A percentile compares a stretch with the other conserved stretches of the same genome.
These are phyloP conservation scores for Diaporthe sp. DNA, from an alignment of 2,329 filamentous ascomycete species.

Conservation along the genomic window DNA sequence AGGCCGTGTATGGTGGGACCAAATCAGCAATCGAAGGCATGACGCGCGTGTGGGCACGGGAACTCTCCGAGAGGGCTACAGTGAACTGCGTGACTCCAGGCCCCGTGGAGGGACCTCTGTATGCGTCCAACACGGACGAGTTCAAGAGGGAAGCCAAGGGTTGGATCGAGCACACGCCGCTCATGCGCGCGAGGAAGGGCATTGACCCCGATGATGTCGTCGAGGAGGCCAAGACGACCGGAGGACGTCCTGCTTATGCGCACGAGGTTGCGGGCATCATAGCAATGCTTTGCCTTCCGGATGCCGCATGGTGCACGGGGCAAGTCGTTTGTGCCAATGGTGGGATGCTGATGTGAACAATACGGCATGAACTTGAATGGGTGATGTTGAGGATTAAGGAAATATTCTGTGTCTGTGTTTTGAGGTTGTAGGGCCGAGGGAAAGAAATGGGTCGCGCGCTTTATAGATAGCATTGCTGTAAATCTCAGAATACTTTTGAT, in stretches of 20 bases:
- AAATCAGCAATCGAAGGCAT: conserved; percentile 71
- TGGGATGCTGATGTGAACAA: conserved; percentile 67
- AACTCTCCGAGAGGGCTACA: conserved; percentile 65
- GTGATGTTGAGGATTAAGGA: neutral
- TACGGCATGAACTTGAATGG: no score
- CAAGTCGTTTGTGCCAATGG: conserved; percentile 86
- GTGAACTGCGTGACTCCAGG: conserved; percentile 71
- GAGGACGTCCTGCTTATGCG: conserved; percentile 73
- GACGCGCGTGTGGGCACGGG: conserved; percentile 70
- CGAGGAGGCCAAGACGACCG: conserved; percentile 66
- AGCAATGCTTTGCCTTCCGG: conserved; percentile 79
- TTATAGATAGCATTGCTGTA: neutral
- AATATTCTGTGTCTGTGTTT: neutral
- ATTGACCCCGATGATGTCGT: conserved; percentile 74
- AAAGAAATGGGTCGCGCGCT: neutral
- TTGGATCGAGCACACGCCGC: conserved; percentile 67
- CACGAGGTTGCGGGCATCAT: conserved; percentile 81
- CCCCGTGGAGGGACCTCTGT: conserved; percentile 67
- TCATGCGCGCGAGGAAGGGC: conserved; percentile 70
- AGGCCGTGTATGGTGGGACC: conserved; percentile 68
- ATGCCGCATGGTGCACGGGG: conserved; percentile 83
- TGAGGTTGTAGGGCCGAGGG: neutral
- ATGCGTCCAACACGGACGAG: conserved; percentile 56
- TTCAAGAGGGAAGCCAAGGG: conserved; percentile 57
- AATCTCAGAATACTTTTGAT: neutral